Conservation (phyloP, 1,284 basidiomycete species). For the Tylopilus sp. region DNA sequence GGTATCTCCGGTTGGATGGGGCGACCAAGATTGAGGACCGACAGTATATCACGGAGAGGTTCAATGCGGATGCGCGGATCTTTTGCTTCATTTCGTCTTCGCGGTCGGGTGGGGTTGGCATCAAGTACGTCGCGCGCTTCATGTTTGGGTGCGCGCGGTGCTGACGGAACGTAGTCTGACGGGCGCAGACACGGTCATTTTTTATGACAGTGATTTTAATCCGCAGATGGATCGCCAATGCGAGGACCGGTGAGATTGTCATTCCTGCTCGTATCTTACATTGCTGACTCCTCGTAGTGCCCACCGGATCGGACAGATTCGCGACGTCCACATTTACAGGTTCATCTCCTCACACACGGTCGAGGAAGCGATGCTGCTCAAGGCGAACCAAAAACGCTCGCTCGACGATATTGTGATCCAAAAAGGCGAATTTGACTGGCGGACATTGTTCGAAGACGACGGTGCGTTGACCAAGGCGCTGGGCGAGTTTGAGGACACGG, state of each 20-base stretch:
- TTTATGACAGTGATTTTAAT: constrained; percentile 98
- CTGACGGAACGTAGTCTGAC: constrained; percentile 69
- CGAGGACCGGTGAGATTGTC: constrained; percentile 81
- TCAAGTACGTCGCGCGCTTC: constrained; percentile 74
- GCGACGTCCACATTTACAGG: constrained; percentile 97
- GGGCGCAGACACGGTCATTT: constrained; percentile 97
- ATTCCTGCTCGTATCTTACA: not conserved
- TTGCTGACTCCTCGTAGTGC: constrained; percentile 61
- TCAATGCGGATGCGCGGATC: constrained; percentile 91
- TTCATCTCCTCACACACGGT: constrained; percentile 95
- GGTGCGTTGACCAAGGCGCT: constrained; percentile 72
- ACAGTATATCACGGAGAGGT: constrained; percentile 96
- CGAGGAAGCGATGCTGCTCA: constrained; percentile 96
- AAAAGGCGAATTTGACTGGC: constrained; percentile 96
- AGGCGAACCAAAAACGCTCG: constrained; percentile 95
- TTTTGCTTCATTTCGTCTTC: constrained; percentile 97
- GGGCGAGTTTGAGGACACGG: constrained; percentile 90
- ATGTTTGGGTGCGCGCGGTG: constrained; percentile 3
- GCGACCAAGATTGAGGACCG: constrained; percentile 97
- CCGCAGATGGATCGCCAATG: constrained; percentile 98
- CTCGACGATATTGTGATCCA: constrained; percentile 95
- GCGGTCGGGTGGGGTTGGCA: constrained; percentile 94
- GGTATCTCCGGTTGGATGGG: constrained; percentile 94
- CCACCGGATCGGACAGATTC: constrained; percentile 95
- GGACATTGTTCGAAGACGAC: constrained; percentile 78